A percentile compares a stretch with the other conserved stretches of the same genome.
Conservation (phyloP, 1,284 basidiomycete species). For the Cryptococcus depauperatus region DNA sequence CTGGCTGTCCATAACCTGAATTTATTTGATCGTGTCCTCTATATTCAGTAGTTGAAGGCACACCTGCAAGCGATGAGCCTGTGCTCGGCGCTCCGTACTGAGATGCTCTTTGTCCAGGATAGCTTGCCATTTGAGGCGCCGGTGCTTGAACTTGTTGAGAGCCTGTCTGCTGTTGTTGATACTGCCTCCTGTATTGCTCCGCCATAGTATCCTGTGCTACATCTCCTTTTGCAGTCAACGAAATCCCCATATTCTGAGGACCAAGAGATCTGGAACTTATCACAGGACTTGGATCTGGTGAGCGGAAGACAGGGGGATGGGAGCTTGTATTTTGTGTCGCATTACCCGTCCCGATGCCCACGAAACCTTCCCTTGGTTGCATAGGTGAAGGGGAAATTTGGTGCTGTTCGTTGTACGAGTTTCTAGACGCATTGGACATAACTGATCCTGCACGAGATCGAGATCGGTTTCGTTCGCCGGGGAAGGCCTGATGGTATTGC, state of each 20-base stretch:
- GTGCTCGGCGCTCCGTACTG: slow-evolving; percentile 9
- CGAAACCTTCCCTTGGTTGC: slow-evolving; percentile 56
- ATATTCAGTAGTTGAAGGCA: neutral
- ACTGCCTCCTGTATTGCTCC: slow-evolving; percentile 46
- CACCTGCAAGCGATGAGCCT: neutral
- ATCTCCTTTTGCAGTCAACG: slow-evolving; percentile 64
- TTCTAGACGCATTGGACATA: slow-evolving; percentile 37
- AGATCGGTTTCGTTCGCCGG: slow-evolving; percentile 58
- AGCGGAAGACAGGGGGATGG: slow-evolving; percentile 45
- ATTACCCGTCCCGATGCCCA: slow-evolving; percentile 63
- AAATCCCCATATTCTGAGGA: slow-evolving; percentile 57
- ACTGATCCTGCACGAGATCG: slow-evolving; percentile 47
- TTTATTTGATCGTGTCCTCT: slow-evolving; percentile 5
- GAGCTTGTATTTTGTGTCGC: slow-evolving; percentile 56
- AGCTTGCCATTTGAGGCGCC: slow-evolving; percentile 8
- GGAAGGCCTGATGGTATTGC: slow-evolving; percentile 76
- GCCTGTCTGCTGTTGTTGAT: slow-evolving; percentile 36
- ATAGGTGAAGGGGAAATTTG: slow-evolving; percentile 38
- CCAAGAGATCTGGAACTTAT: slow-evolving; percentile 28
- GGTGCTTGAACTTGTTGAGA: slow-evolving; percentile 22
- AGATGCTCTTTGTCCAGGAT: slow-evolving; percentile 11
- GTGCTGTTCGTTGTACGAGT: slow-evolving; percentile 23
- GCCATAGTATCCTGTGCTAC: slow-evolving; percentile 76
- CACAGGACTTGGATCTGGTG: slow-evolving; percentile 33
- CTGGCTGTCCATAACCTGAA: slow-evolving; percentile 11